These are phyloP conservation scores for Cladosporium sp. DNA, from an alignment of 2,329 filamentous ascomycete genomes.

Conservation along the genomic window DNA sequence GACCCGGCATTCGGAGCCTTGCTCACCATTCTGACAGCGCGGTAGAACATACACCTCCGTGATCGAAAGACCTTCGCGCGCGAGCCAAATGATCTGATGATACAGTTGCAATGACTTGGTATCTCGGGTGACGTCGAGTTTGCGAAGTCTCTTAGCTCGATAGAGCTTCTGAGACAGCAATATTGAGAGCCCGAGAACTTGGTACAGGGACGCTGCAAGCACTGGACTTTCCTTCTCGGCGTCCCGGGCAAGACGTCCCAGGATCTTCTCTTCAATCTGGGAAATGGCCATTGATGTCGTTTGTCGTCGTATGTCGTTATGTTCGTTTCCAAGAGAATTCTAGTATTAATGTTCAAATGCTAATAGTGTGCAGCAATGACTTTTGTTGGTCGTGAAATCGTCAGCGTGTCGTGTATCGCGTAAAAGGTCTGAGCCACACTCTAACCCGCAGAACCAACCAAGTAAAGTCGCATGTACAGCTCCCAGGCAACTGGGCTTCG, in stretches of 20 bases:
- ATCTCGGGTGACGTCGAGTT: conserved; percentile 72
- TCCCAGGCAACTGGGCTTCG: not conserved
- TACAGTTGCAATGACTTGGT: conserved; percentile 80
- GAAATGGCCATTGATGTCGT: conserved; percentile 75
- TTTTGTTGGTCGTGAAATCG: conserved; percentile 2
- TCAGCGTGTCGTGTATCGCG: conserved; percentile 1
- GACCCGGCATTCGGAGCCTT: conserved; percentile 77
- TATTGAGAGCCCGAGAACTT: conserved; percentile 85
- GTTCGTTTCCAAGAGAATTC: no score
- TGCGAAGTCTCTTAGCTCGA: conserved; percentile 75
- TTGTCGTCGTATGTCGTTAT: not conserved
- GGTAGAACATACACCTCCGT: conserved; percentile 83
- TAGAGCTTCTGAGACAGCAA: conserved; percentile 81
- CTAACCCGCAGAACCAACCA: not conserved
- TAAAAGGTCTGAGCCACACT: not conserved
- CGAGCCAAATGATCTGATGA: conserved; percentile 91
- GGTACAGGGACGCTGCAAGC: conserved; percentile 79
- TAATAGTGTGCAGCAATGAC: not conserved
- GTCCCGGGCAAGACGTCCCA: conserved; percentile 80
- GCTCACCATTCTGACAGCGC: conserved; percentile 62
- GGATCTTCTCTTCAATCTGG: conserved; percentile 95
- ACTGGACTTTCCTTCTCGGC: conserved; percentile 74
- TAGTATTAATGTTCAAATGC: conserved; percentile 1
- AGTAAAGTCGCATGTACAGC: not conserved
- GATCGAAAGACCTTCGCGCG: conserved; percentile 83